Conservation (phyloP, 768 basidiomycete genomes). For the Macrocybe gigantea region DNA sequence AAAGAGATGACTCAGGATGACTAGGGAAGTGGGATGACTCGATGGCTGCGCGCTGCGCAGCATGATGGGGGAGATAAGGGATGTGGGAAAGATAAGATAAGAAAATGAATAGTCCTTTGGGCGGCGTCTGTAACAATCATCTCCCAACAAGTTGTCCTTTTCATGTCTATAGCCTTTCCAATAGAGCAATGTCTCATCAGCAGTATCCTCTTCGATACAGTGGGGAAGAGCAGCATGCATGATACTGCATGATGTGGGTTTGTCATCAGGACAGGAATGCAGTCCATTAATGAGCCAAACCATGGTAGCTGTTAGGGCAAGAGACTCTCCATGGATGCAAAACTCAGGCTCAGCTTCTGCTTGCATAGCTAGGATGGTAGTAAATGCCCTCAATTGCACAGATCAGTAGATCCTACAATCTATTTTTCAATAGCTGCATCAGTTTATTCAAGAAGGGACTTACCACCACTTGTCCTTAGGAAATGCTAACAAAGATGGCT, state of each 20-base stretch:
- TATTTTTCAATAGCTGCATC: not conserved
- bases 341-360: not conserved
- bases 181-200: too few relatives aligned
- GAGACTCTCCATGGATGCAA: not conserved
- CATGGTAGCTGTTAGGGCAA: slow-evolving; percentile 7
- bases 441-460: not conserved
- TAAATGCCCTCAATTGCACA: not conserved
- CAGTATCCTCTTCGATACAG: not conserved
- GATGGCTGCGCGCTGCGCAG: too few relatives aligned
- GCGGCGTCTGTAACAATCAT: too few relatives aligned
- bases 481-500: slow-evolving; percentile 5
- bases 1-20: too few relatives aligned
- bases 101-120: too few relatives aligned
- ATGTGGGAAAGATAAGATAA: too few relatives aligned
- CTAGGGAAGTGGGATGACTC: too few relatives aligned
- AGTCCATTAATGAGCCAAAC: slow-evolving; percentile 11
- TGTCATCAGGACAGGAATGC: slow-evolving; percentile 12
- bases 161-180: not conserved
- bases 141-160: slow-evolving; percentile 3
- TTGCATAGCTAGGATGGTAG: not conserved
- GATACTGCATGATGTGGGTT: slow-evolving; percentile 5
- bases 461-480: slow-evolving; percentile 6
- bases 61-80: too few relatives aligned
- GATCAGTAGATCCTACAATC: slow-evolving; percentile 6
- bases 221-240: slow-evolving; percentile 9